Evolutionary conservation across 176 grass and related monocot genomes (phyloP), one percentile per base, ranked within the genome.

Genomic region (Lolium perenne): DNA sequence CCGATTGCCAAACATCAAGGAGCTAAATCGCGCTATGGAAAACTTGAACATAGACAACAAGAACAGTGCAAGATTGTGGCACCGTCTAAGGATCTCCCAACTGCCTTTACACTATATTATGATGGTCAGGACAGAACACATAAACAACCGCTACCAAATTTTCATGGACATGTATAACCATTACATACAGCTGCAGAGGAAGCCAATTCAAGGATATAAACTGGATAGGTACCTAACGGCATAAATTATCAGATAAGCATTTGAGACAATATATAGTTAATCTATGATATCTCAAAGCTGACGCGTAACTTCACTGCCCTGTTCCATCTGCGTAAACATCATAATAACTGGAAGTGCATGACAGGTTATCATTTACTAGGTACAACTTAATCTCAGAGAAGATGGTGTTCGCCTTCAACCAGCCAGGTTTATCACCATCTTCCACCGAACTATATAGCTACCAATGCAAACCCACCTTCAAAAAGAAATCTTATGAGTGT

Each of bases 1-100:
- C 81, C 57, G 74, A n/a, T 21, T 67, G 25, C 63, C 55, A 82
- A 82, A 77, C 21, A 62, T 73, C 71, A 62, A 6, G 67, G 40
- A 40, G 41, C 16, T 82, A 82, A 75, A 76, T 50, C 15, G 8
- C 17, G 13, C 11, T 60, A 51, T 5, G 45, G 32, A 14, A 62
- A 86, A 15, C 15, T 69, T 70, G 54, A 90, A 60, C 29, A 82
- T 8, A 1, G 68, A 71, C 47, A 63, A 14, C 46, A 1, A 62
- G 20, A 70, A 12, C 32, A 17, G 11, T 9, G 18, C 12, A 69
- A 82, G 78, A 71, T 6, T 77, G 50, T 57, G 20, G 56, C 70
- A 85, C 83, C 2, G 6, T 56, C 66, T 55, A 80, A 73, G 46
- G 21, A 84, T 72, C 48, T 21, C 72, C 69, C n/a, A 7, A 40